phyloP scores from a whole-genome alignment of 2,329 filamentous ascomycete genomes.

The Exophiala viscosa region DNA sequence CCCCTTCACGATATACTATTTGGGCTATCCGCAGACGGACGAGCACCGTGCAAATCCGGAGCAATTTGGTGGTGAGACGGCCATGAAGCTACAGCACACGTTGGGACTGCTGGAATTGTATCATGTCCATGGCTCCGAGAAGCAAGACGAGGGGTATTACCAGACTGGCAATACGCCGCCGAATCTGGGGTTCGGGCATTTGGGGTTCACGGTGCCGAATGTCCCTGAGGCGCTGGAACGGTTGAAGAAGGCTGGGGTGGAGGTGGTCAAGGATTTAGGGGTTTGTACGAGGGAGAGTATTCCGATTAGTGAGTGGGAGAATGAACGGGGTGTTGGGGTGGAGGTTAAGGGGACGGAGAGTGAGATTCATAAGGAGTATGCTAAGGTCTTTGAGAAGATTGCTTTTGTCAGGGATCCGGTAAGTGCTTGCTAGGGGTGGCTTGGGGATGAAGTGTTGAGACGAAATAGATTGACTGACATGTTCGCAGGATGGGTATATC shows the following conservation, averaged over 20 bases:
- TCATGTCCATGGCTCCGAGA: conserved; percentile 37
- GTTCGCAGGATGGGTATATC: conserved; percentile 1
- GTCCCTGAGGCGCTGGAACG: conserved; percentile 32
- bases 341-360: conserved; percentile 26
- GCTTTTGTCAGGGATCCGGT: conserved; percentile 40
- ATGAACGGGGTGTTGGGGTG: conserved; percentile 31
- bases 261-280: conserved; percentile 35
- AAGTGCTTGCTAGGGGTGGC: conserved; percentile 17
- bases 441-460: not conserved
- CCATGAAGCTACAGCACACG: conserved; percentile 32
- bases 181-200: conserved; percentile 37
- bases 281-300: conserved; percentile 30
- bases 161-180: conserved; percentile 35
- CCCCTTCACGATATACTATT: conserved; percentile 41
- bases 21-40: conserved; percentile 35
- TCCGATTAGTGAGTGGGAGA: conserved; percentile 37
- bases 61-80: conserved; percentile 32
- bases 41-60: conserved; percentile 30
- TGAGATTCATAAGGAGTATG: conserved; percentile 36
- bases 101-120: conserved; percentile 37
- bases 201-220: conserved; percentile 40
- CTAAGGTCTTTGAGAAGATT: conserved; percentile 35
- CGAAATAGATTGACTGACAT: not conserved
- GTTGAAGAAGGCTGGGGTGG: conserved; percentile 32
- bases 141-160: conserved; percentile 20